Base-by-base conservation (phyloP, 2,329 filamentous ascomycete species). In the Talaromyces sp. region DNA sequence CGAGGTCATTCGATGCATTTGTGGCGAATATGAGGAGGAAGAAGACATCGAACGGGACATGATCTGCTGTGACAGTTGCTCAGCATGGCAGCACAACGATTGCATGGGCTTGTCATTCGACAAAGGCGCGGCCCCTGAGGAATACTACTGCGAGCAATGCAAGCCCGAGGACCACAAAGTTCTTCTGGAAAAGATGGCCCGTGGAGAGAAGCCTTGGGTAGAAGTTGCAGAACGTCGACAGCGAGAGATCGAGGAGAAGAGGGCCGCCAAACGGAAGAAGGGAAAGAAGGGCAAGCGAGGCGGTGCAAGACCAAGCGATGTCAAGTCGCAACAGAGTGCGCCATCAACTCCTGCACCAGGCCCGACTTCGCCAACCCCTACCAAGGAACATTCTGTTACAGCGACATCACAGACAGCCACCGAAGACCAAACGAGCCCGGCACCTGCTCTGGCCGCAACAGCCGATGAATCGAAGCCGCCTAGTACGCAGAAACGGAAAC, bases 31-130 rank as follows among this genome's bases (percentile, higher is more conserved):
- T 52, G 89, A 91, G 68, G 89, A 92, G 67, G 90, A 93, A 63
- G 91, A 93, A 67, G 91, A 96, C 68, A 88, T 91, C 15, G 91
- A 90, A 66, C 89, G 95, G 69, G 88, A 92, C 58, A 98, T 96
- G 92, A 96, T 99, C 70, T 92, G 90, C 64, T 99, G 95, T 80
- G 95, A 99, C 75, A 86, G 85, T 54, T 99, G 95, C 76, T 87
- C 86, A 55, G 93, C 89, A 49, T 99, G 95, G 95, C 95, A 99
- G 77, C 95, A 99, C 77, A 97, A 97, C 71, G 88, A 96, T 65
- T 99, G 95, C 73, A 91, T 99, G 81, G 92, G 91, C 58, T 85
- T 97, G 70, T 86, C 88, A 54, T 92, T 90, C 68, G 85, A 88
- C 33, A 90, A 84, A 61, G 78, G 93, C 62, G 86, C 93, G 70